Conservation (phyloP, 2,329 filamentous ascomycete species). For the Lasiodiplodia hormozganensis region DNA sequence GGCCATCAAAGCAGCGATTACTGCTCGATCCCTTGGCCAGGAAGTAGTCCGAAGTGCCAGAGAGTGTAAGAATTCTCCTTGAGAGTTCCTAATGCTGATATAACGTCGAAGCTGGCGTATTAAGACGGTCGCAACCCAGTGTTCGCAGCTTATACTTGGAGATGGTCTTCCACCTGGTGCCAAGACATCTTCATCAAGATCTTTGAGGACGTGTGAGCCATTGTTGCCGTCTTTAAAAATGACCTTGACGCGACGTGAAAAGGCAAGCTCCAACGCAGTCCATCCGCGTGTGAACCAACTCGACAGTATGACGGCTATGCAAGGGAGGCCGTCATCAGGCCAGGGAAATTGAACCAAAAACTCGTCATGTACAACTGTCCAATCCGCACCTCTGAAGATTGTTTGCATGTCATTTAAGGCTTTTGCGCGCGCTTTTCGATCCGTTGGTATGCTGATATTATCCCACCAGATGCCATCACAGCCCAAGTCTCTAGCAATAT, state of each 20-base stretch:
- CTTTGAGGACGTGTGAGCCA: not conserved
- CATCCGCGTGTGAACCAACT: not conserved
- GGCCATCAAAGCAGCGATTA: too few relatives aligned
- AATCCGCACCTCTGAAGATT: rapidly evolving
- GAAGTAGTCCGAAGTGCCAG: too few relatives aligned
- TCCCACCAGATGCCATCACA: not conserved
- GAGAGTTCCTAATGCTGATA: rapidly evolving
- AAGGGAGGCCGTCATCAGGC: not conserved
- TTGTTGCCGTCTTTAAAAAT: not conserved
- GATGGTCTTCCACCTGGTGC: rapidly evolving
- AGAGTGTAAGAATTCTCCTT: too few relatives aligned
- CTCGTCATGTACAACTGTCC: not conserved
- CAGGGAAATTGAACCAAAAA: not conserved
- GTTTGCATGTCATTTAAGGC: not conserved
- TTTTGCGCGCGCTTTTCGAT: not conserved
- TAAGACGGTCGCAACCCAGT: too few relatives aligned
- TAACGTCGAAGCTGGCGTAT: too few relatives aligned
- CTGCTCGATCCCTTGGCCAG: too few relatives aligned
- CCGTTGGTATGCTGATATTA: not conserved
- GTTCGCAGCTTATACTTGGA: too few relatives aligned
- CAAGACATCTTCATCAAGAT: not conserved
- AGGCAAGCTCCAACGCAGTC: not conserved
- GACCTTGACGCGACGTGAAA: not conserved
- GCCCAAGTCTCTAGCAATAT: too few relatives aligned
- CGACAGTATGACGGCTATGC: not conserved